Percentiles rank a stretch among this genome's conserved stretches.
phyloP scores from a whole-genome alignment of 2,329 filamentous ascomycete species.

The Fusarium globosum region DNA sequence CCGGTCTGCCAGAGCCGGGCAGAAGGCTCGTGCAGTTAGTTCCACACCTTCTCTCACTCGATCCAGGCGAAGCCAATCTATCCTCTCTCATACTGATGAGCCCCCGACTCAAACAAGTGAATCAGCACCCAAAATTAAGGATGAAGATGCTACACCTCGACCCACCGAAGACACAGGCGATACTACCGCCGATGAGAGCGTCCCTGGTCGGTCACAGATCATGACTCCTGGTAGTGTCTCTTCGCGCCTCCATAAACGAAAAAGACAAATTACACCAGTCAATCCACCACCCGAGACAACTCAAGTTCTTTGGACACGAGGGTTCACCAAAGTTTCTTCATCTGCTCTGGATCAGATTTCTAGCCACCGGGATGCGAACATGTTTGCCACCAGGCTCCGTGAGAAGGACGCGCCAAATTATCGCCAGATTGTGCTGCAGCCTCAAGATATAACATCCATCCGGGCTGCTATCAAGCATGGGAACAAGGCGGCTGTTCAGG shows the following conservation, averaged over 20 bases:
- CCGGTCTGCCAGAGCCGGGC: slow-evolving; percentile 52
- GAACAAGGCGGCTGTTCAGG: slow-evolving; percentile 70
- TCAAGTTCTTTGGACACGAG: slow-evolving; percentile 79
- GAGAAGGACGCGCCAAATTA: slow-evolving; percentile 82
- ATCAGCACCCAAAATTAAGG: slow-evolving; percentile 62
- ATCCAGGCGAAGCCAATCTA: slow-evolving; percentile 58
- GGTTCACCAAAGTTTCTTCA: slow-evolving; percentile 77
- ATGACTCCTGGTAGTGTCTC: slow-evolving; percentile 53
- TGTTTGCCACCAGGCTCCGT: slow-evolving; percentile 80
- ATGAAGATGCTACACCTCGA: slow-evolving; percentile 67
- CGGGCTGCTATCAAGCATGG: slow-evolving; percentile 80
- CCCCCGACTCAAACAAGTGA: slow-evolving; percentile 56
- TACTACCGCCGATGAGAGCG: slow-evolving; percentile 66
- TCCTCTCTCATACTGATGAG: slow-evolving; percentile 61
- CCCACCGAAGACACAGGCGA: slow-evolving; percentile 66
- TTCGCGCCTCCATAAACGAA: slow-evolving; percentile 63
- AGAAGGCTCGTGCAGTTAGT: slow-evolving; percentile 50
- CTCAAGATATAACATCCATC: slow-evolving; percentile 82
- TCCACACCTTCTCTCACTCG: slow-evolving; percentile 51
- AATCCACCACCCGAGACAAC: slow-evolving; percentile 66
- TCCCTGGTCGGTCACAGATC: slow-evolving; percentile 53
- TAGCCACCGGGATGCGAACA: slow-evolving; percentile 81
- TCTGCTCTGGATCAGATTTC: slow-evolving; percentile 81
- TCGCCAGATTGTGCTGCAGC: slow-evolving; percentile 76
- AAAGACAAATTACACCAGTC: slow-evolving; percentile 64